Evolutionary conservation across 2,329 filamentous ascomycete genomes (phyloP).

Genomic region (Leptosphaerulina australis): DNA sequence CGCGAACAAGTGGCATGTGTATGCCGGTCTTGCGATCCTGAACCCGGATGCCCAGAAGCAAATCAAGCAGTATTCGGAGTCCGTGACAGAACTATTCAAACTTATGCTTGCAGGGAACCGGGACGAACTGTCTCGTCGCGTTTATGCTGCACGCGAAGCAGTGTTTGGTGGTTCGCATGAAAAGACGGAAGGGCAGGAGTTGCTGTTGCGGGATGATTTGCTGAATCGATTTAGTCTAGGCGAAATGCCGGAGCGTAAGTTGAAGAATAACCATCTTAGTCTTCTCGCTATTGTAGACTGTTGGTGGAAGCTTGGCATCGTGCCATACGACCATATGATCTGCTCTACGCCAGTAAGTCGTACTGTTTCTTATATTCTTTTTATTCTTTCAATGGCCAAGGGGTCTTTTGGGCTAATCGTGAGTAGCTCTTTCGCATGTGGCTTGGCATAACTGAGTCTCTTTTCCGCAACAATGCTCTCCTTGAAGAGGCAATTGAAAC

Average conservation of each 20-base stretch:
- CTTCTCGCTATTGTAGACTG: constrained; percentile 97
- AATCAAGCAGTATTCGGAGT: constrained; percentile 91
- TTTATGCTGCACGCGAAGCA: constrained; percentile 78
- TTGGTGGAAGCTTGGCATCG: constrained; percentile 91
- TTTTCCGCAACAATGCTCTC: constrained; percentile 82
- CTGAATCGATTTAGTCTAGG: constrained; percentile 89
- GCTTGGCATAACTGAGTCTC: constrained; percentile 94
- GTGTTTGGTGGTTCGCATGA: constrained; percentile 66
- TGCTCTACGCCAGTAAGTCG: constrained; percentile 84
- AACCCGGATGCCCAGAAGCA: constrained; percentile 92
- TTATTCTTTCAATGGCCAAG: background rate
- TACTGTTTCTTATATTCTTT: background rate
- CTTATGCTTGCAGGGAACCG: constrained; percentile 89
- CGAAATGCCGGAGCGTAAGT: constrained; percentile 66
- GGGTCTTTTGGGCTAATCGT: background rate
- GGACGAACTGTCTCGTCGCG: constrained; percentile 73
- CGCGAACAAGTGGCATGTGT: constrained; percentile 99
- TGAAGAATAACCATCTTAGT: constrained; percentile 92
- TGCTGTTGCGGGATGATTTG: constrained; percentile 78
- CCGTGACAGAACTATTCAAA: constrained; percentile 93
- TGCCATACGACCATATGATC: constrained; percentile 99
- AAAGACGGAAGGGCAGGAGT: constrained; percentile 58
- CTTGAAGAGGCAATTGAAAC: constrained; percentile 85
- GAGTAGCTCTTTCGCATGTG: constrained; percentile 82
- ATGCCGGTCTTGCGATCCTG: constrained; percentile 93